Percentiles rank a stretch among this genome's conserved stretches.
Conservation (phyloP, 805 yeast species). For the Kluyveromyces aestuarii region DNA sequence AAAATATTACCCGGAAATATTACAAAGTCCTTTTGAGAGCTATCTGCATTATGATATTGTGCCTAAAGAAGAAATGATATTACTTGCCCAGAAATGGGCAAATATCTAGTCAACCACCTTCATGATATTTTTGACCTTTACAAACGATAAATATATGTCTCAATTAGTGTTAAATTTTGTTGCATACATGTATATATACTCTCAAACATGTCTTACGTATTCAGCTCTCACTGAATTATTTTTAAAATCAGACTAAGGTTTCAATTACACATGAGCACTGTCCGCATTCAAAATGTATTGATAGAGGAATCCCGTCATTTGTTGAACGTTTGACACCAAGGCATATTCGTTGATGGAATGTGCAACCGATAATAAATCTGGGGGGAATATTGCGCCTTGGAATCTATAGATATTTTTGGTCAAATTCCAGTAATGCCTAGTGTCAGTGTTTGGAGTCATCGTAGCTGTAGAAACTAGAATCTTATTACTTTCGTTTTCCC, state of each 20-base stretch:
- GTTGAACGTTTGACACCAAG: slow-evolving; percentile 39
- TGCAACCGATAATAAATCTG: slow-evolving; percentile 16
- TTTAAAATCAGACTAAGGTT: no score
- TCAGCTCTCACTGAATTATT: no score
- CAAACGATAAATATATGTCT: no score
- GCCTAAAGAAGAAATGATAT: no score
- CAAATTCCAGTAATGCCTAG: slow-evolving; percentile 25
- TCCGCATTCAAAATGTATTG: slow-evolving; percentile 26
- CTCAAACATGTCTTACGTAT: no score
- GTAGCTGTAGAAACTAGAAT: slow-evolving; percentile 6
- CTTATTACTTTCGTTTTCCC: slow-evolving; percentile 1
- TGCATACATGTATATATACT: no score
- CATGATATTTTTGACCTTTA: no score
- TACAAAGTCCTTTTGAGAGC: no score
- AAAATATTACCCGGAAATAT: neutral
- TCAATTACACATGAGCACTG: neutral
- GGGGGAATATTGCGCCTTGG: slow-evolving; percentile 5
- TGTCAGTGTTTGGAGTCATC: slow-evolving; percentile 10
- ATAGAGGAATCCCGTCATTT: slow-evolving; percentile 34
- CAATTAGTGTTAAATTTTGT: no score
- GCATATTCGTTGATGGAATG: slow-evolving; percentile 55
- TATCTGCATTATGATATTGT: no score
- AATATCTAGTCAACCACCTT: no score
- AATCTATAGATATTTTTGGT: slow-evolving; percentile 9
- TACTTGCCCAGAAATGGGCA: no score